Base-by-base conservation (phyloP, 441 rosid species). In the Sinapis alba region DNA sequence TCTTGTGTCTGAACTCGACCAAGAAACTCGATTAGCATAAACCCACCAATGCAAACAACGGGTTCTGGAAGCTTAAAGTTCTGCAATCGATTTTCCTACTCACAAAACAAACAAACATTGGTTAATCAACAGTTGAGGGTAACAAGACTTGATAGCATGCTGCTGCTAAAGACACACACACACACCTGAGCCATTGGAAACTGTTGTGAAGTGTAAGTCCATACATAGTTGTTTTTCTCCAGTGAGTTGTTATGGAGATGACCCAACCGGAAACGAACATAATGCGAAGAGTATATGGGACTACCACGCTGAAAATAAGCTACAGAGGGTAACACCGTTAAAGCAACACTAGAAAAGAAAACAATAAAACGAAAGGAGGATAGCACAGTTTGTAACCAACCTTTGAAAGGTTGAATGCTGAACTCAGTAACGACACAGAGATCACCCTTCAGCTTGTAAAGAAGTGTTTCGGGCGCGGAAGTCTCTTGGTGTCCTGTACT, bases 1-100 rank as follows among this genome's bases (percentile, higher is more conserved):
- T 86, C 89, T 79, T 90, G 94, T 76, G 71, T 91, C 86, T 93
- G 97, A 77, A 91, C 87, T 70, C 99, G 87, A 71, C 96, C 97
- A 73, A 89, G 78, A 71, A 96, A 86, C 89, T 96, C 97, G 50
- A 93, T 72, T 78, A 86, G 89, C 82, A 96, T 65, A 71, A 84
- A 77, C 54, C 98, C 97, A 68, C 97, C 98, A 34, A 96, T 74
- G 79, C 98, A 96, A 50, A 96, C 76, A 79, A 88, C 87, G 1
- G 98, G 97, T 70, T 93, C 90, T n/a, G 96, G 96, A 79, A 96
- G 89, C 91, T 78, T 77, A 78, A 91, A 96, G 7, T 47, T 82
- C 86, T 96, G 98, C 83, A 93, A 75, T 47, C 77, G 28, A 73
- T 82, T 87, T 80, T 86, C 96, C 99, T 96, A 85, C 68, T 80